A percentile compares a stretch with the other conserved stretches of the same genome.
phyloP scores from a whole-genome alignment of 768 basidiomycete genomes.

The Boletus reticuloceps region DNA sequence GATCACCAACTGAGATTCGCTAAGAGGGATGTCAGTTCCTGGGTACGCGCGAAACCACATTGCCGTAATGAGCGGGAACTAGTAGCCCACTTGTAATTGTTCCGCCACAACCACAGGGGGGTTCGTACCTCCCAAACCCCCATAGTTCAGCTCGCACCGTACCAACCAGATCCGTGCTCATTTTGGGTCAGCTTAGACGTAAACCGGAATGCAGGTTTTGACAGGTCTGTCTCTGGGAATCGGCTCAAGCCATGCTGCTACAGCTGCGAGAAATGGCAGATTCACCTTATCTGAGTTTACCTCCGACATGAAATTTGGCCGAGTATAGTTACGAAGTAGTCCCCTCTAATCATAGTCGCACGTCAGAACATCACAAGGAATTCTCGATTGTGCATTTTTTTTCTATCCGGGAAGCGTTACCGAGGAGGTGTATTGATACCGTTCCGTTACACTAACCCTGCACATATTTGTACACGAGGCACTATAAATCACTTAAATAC shows the following conservation, averaged over 20 bases:
- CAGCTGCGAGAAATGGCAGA: background rate
- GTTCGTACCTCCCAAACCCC: slow-evolving; percentile 4
- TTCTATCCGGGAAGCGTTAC: slow-evolving; percentile 26
- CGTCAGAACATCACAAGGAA: slow-evolving; percentile 15
- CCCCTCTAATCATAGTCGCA: slow-evolving; percentile 15
- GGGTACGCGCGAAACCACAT: slow-evolving; percentile 13
- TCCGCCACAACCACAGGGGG: slow-evolving; percentile 16
- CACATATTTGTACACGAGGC: slow-evolving; percentile 33
- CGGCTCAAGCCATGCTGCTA: background rate
- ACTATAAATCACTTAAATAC: slow-evolving; percentile 35
- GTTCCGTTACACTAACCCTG: slow-evolving; percentile 29
- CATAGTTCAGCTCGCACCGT: background rate
- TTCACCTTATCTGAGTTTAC: slow-evolving; percentile 20
- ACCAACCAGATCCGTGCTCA: background rate
- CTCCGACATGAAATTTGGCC: slow-evolving; percentile 8
- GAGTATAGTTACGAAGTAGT: slow-evolving; percentile 18
- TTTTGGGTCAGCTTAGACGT: slow-evolving; percentile 15
- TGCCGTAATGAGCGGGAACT: slow-evolving; percentile 28
- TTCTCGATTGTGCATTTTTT: slow-evolving; percentile 19
- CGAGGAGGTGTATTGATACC: slow-evolving; percentile 32
- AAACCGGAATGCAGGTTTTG: slow-evolving; percentile 4
- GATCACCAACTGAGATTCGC: slow-evolving; percentile 26
- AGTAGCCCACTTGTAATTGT: slow-evolving; percentile 11
- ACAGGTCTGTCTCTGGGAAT: background rate
- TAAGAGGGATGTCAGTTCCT: slow-evolving; percentile 16